phyloP scores from a whole-genome alignment of 306 rosid species.

The Oemleria cerasiformis region DNA sequence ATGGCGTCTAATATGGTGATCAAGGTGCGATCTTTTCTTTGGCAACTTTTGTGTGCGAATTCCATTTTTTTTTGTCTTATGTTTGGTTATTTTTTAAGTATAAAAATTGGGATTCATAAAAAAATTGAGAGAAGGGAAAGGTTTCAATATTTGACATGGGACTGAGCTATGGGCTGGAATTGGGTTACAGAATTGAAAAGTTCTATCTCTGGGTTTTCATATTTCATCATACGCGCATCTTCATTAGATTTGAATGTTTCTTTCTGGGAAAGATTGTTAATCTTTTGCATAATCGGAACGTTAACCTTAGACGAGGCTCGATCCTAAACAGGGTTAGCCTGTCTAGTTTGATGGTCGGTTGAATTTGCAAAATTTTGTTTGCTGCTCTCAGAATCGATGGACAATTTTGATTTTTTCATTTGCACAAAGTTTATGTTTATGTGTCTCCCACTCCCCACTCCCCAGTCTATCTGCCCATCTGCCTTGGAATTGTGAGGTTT shows the following conservation, averaged over 20 bases:
- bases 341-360: neutral
- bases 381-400: neutral
- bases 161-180: neutral
- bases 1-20: constrained; percentile 69
- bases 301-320: neutral
- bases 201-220: neutral
- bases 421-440: neutral
- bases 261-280: neutral
- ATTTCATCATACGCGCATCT: neutral
- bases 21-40: constrained; percentile 50
- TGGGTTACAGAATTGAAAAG: neutral
- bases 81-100: neutral
- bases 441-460: no score
- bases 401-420: neutral
- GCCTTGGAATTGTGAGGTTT: neutral
- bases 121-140: neutral
- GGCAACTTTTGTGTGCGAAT: neutral
- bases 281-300: neutral
- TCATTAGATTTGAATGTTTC: neutral
- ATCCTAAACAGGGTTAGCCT: neutral
- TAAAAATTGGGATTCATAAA: no score
- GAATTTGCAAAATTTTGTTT: neutral
- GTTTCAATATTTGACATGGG: neutral
- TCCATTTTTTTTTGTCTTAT: neutral
- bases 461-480: no score